Evolutionary conservation across 2,329 filamentous ascomycete genomes (phyloP), one percentile per base, ranked within the genome.

Genomic region (Penicillium sp.): DNA sequence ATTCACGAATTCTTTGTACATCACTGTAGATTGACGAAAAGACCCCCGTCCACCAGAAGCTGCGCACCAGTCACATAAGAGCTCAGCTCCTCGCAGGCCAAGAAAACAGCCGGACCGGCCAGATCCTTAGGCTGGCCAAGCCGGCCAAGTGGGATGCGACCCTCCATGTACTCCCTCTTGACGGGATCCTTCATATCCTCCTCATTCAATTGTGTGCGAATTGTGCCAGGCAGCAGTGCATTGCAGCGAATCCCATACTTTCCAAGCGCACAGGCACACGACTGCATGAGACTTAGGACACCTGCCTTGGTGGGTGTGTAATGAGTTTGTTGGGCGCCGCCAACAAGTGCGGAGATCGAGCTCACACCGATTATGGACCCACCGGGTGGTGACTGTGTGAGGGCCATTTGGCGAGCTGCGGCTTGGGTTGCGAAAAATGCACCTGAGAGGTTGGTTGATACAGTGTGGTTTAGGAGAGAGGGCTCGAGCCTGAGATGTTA

Each of bases 231-330:
- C 13, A 96, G 75, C 50, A 96, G 73, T 1, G 91, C 90, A 71
- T 96, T 96, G 70, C 91, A 95, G 48, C 91, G 76, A 50, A 96
- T 92, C 5, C 80, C 79, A 71, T 94, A 83, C 66, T 84, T 82
- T 0, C 91, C 91, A 42, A 96, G 74, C 8, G 91, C 89, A 32
- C 90, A 88, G 0, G 91, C 91, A 36, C 85, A 86, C 60, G 87
- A 90, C 77, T 96, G 91, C 84, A 95, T 94, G 42, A 96, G 79
- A 44, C 85, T 89, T 36, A 90, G 69, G 3, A 96, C 82, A 2
- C 90, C 91, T 0, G 91, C 90, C 73, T 96, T 96, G 14, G 91
- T 95, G 9, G 91, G 89, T 14, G 91, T 95, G 74, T 95, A 96
- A 69, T 96, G 91, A 24, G 85, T 87, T 76, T 95, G 91, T 44